Evolutionary conservation across 805 yeast species (phyloP).

Genomic region (Saccharomycopsis olivae): DNA sequence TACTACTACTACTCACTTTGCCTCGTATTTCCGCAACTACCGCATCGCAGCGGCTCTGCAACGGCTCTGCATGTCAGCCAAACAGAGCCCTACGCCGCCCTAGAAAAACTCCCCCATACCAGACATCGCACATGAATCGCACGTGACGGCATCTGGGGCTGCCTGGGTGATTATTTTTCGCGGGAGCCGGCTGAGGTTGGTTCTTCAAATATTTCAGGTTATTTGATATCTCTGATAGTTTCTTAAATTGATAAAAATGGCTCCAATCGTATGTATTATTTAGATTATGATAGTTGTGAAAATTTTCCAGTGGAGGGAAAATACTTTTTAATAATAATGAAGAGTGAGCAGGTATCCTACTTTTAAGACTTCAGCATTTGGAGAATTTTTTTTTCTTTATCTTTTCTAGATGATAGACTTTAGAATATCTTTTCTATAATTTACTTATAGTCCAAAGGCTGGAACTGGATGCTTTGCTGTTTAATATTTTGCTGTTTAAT

Average conservation of each 20-base stretch:
- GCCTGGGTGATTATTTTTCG: background rate
- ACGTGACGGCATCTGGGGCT: too few species aligned
- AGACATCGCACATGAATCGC: too few species aligned
- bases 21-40: background rate
- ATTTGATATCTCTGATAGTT: conserved; percentile 19
- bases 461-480: conserved; percentile 31
- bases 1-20: background rate
- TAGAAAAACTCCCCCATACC: background rate
- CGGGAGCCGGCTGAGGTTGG: background rate
- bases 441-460: background rate
- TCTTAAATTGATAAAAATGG: conserved; percentile 44
- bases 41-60: background rate
- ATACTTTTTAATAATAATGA: too few species aligned
- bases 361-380: too few species aligned
- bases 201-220: conserved; percentile 19
- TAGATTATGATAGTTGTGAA: background rate
- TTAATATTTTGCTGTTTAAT: conserved; percentile 11
- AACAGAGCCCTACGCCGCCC: background rate
- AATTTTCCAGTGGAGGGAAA: background rate
- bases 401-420: background rate
- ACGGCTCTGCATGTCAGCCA: background rate
- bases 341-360: too few species aligned
- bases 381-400: background rate
- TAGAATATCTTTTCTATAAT: too few species aligned
- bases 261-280: conserved; percentile 75